Evolutionary conservation across 805 yeast genomes (phyloP), one percentile per base, ranked within the genome.

Genomic region (Metschnikowia sp.): DNA sequence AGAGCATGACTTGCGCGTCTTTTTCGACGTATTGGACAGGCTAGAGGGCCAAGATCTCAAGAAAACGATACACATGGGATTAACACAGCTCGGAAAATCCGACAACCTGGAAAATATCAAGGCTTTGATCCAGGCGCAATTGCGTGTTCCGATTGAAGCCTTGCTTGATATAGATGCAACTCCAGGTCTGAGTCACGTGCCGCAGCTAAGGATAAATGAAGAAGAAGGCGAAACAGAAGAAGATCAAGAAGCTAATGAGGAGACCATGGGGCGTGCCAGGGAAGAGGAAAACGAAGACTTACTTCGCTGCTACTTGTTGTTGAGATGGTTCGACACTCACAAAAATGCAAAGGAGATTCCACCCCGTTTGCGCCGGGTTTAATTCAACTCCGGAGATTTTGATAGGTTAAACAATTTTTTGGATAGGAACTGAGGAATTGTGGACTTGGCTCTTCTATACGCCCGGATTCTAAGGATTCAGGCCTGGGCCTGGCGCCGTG

Each of bases 261-360:
- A 15, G 18, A 15, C 3, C 18, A 32, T 37, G 37, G 42, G 18
- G 22, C 13, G 18, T 8, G 42, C 40, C 26, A 28, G 32, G 31
- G 15, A 18, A 15, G 31, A 13, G 10, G 40, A 47, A n/a, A 28
- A 18, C 8, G 45, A 48, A 28, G 51, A 44, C 10, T 34, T 42
- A 40, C 10, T 47, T 12, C 42, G 43, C 10, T 39, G 39, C 32
- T 42, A 39, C 37, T 47, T 47, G 44, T 34, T 42, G 40, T 38
- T 42, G 35, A 45, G 36, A 32, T 45, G 49, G 49, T 33, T 45
- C 13, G 39, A 37, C 22, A 32, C 32, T n/a, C 32, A 45, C 40
- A 13, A n/a, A 30, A 15, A 15, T 8, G 42, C 45, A 10, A 13
- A 3, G 26, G 39, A 31, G 12, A 39, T 45, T 18, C 49, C 49